phyloP scores from a whole-genome alignment of 345 rosid genomes.

The Trapa incisa region DNA sequence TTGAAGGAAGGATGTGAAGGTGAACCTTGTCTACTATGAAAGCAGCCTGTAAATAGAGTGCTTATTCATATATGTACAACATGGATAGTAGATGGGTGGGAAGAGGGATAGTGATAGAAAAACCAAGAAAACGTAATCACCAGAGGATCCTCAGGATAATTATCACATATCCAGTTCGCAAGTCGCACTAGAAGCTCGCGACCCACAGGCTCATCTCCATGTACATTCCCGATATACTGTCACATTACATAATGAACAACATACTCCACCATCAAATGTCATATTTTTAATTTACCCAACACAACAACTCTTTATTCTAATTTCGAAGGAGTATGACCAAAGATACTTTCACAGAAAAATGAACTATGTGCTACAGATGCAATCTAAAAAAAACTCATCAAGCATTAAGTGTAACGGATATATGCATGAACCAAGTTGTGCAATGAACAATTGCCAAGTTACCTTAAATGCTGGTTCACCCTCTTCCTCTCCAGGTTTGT shows the following conservation, averaged over 20 bases:
- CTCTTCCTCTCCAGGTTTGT: constrained; percentile 73
- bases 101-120: not conserved
- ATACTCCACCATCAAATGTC: not conserved
- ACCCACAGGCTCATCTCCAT: constrained; percentile 94
- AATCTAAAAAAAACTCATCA: not conserved
- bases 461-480: constrained; percentile 98
- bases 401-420: not conserved
- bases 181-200: constrained; percentile 72
- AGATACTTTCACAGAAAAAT: not conserved
- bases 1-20: constrained; percentile 84
- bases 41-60: constrained; percentile 37
- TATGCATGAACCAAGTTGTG: not conserved
- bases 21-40: constrained; percentile 69
- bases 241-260: constrained; percentile 1
- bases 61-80: constrained; percentile 7
- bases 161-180: constrained; percentile 92
- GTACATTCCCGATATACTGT: constrained; percentile 92
- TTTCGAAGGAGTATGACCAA: not conserved
- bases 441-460: constrained; percentile 3
- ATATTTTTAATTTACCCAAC: not conserved
- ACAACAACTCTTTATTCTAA: not conserved
- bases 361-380: not conserved
- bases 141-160: constrained; percentile 60
- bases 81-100: not conserved
- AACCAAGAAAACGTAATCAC: constrained; percentile 25